phyloP scores from a whole-genome alignment of 768 basidiomycete species.

The Collybia sordida region DNA sequence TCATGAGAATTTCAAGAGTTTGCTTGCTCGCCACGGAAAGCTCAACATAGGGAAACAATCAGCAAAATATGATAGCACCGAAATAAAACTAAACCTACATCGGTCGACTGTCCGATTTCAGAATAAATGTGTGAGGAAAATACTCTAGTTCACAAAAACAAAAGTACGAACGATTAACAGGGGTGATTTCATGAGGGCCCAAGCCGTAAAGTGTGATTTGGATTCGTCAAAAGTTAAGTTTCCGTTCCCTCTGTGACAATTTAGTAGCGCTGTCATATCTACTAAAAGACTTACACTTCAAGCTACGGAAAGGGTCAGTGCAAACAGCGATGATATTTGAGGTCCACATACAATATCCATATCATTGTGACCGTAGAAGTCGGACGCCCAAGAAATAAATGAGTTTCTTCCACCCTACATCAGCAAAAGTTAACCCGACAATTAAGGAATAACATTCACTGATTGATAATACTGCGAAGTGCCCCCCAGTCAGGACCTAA shows the following conservation, averaged over 20 bases:
- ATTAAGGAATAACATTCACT: slow-evolving; percentile 29
- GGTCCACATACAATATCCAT: slow-evolving; percentile 55
- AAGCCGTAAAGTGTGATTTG: slow-evolving; percentile 72
- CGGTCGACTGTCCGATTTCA: slow-evolving; percentile 11
- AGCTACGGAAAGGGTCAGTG: slow-evolving; percentile 32
- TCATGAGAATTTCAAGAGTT: slow-evolving; percentile 56
- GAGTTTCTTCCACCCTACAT: slow-evolving; percentile 46
- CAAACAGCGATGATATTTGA: background rate
- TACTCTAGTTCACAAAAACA: background rate
- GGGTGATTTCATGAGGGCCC: slow-evolving; percentile 68
- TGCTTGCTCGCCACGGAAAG: slow-evolving; percentile 50
- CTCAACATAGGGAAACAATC: background rate
- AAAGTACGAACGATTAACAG: slow-evolving; percentile 36
- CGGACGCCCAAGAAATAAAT: slow-evolving; percentile 60
- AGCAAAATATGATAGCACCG: no score
- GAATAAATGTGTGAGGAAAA: background rate
- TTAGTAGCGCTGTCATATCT: background rate
- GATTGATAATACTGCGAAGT: slow-evolving; percentile 57
- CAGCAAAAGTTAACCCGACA: background rate
- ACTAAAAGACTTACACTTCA: slow-evolving; percentile 42
- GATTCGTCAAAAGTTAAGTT: slow-evolving; percentile 58
- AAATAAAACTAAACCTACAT: slow-evolving; percentile 3
- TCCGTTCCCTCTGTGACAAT: slow-evolving; percentile 55
- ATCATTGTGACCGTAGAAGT: slow-evolving; percentile 69
- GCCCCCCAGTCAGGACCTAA: slow-evolving; percentile 48